phyloP scores from a whole-genome alignment of 129 eudicot species.

The Tagetes erecta region DNA sequence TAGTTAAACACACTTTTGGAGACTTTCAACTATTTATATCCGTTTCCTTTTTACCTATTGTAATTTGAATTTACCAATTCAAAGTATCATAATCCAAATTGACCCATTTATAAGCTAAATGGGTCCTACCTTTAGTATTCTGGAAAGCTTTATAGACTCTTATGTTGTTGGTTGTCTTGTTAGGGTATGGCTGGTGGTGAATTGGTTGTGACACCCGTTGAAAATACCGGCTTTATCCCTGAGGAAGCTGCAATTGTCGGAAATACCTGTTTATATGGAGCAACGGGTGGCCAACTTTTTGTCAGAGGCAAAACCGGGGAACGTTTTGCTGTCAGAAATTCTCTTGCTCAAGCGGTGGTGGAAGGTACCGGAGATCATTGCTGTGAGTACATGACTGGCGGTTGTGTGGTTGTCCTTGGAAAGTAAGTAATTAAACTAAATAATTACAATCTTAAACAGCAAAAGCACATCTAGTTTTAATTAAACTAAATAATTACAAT shows the following conservation, averaged over 20 bases:
- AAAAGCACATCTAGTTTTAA: neutral
- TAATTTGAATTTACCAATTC: slow-evolving; percentile 8
- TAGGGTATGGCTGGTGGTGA: slow-evolving; percentile 99
- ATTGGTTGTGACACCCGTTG: slow-evolving; percentile 77
- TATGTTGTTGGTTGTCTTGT: slow-evolving; percentile 19
- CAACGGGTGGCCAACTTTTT: slow-evolving; percentile 95
- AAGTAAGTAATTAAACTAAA: slow-evolving; percentile 50
- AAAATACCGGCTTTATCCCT: slow-evolving; percentile 71
- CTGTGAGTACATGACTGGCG: slow-evolving; percentile 99
- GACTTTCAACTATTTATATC: neutral
- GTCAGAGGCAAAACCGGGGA: slow-evolving; percentile 98
- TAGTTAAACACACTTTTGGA: neutral
- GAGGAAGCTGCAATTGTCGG: slow-evolving; percentile 97
- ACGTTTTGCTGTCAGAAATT: slow-evolving; percentile 97
- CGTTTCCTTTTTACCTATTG: neutral
- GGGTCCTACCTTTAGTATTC: slow-evolving; percentile 5
- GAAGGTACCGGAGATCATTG: slow-evolving; percentile 99
- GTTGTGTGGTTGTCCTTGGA: slow-evolving; percentile 92
- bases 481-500: neutral
- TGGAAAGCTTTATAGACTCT: slow-evolving; percentile 11
- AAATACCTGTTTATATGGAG: slow-evolving; percentile 93
- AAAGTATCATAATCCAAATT: neutral
- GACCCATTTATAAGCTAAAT: neutral
- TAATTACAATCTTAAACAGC: neutral
- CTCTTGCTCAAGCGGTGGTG: slow-evolving; percentile 94